Evolutionary conservation across 305 asterid species (phyloP).

Genomic region (Fraxinus sp.): DNA sequence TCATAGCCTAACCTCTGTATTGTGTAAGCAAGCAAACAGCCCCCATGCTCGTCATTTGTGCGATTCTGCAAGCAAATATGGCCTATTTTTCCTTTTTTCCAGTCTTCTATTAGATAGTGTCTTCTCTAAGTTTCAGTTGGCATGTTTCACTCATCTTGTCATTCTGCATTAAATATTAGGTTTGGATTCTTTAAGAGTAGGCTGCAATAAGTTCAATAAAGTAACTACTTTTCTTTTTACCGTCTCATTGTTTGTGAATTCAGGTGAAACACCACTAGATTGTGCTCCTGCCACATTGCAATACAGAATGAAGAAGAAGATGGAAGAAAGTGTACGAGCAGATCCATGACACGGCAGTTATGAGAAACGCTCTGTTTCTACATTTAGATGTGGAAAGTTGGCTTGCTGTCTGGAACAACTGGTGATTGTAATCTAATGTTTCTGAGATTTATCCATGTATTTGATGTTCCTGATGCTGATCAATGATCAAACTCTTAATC

Average conservation of each 20-base stretch:
- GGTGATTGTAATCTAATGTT: conserved; percentile 19
- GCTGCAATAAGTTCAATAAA: neutral
- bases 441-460: conserved; percentile 26
- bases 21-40: conserved; percentile 13
- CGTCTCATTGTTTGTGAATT: conserved; percentile 18
- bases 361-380: conserved; percentile 16
- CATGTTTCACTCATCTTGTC: neutral
- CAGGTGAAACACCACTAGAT: conserved; percentile 93
- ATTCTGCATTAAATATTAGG: conserved; percentile 7
- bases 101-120: conserved; percentile 5
- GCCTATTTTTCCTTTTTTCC: conserved; percentile 7
- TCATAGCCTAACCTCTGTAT: conserved; percentile 10
- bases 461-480: conserved; percentile 11
- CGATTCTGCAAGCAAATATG: conserved; percentile 13
- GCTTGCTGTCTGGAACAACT: conserved; percentile 6
- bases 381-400: conserved; percentile 5
- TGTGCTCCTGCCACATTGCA: conserved; percentile 95
- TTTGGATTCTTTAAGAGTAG: conserved; percentile 15
- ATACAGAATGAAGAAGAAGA: conserved; percentile 83
- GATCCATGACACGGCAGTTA: conserved; percentile 21
- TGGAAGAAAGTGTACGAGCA: conserved; percentile 42
- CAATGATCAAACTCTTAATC: conserved; percentile 21
- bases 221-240: conserved; percentile 6
- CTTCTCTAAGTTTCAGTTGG: neutral
- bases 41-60: conserved; percentile 13